A percentile compares a stretch with the other conserved stretches of the same genome.
Evolutionary conservation across 495 filamentous ascomycete species (phyloP).

Genomic region (Lineolata rhizophorae): DNA sequence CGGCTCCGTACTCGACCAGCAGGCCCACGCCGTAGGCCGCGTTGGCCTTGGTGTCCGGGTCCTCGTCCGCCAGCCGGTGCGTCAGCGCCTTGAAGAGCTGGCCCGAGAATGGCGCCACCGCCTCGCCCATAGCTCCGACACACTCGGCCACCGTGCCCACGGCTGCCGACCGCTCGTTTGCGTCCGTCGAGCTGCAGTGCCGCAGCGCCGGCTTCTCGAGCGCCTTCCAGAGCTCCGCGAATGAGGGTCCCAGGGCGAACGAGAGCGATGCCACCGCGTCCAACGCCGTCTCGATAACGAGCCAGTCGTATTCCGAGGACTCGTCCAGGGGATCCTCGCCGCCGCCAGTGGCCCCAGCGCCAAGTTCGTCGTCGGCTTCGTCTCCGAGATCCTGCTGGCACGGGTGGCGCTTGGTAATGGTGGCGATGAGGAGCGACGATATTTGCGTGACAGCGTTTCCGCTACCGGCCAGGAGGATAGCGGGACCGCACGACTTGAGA

Average conservation of each 20-base stretch:
- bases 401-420: conserved; percentile 74
- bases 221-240: conserved; percentile 73
- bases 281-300: conserved; percentile 80
- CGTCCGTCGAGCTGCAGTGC: conserved; percentile 64
- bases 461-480: conserved; percentile 48
- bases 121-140: conserved; percentile 59
- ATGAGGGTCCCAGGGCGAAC: conserved; percentile 57
- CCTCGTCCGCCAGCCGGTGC: conserved; percentile 74
- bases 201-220: conserved; percentile 80
- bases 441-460: conserved; percentile 32
- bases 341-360: too few relatives aligned
- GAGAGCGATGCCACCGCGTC: conserved; percentile 73
- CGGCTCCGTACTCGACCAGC: conserved; percentile 55
- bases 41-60: conserved; percentile 83
- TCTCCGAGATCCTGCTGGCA: conserved; percentile 65
- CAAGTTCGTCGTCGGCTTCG: conserved; percentile 39
- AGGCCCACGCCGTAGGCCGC: conserved; percentile 78
- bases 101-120: conserved; percentile 54
- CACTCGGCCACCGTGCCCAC: conserved; percentile 88
- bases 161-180: conserved; percentile 66
- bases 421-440: conserved; percentile 39
- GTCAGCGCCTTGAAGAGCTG: conserved; percentile 56
- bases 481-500: conserved; percentile 75
- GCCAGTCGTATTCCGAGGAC: conserved; percentile 91
- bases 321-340: conserved; percentile 52